These are phyloP conservation scores for Amanita exitialis DNA, from an alignment of 768 basidiomycete species.

Conservation along the genomic window DNA sequence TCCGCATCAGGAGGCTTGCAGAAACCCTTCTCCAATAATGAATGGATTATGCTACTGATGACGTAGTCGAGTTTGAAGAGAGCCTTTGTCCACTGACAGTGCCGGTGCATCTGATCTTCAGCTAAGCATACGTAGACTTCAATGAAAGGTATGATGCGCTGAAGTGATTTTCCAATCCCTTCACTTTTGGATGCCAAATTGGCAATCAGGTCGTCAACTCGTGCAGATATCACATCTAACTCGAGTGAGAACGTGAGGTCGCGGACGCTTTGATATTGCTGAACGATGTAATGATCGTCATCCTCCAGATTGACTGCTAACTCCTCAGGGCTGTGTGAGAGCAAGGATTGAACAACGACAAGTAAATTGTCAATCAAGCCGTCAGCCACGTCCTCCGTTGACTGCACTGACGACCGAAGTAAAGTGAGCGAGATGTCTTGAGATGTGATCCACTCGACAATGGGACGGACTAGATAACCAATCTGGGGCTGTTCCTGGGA, in stretches of 20 bases:
- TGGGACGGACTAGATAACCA: conserved; percentile 22
- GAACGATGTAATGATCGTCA: conserved; percentile 42
- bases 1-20: conserved; percentile 77
- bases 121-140: conserved; percentile 48
- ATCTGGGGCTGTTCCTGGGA: conserved; percentile 16
- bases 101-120: conserved; percentile 43
- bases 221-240: conserved; percentile 29
- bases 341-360: conserved; percentile 52
- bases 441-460: conserved; percentile 20
- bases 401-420: conserved; percentile 6
- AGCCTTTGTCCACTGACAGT: conserved; percentile 59
- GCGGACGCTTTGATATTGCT: conserved; percentile 32
- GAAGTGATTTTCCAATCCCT: conserved; percentile 23
- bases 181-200: conserved; percentile 25
- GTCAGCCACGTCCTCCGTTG: conserved; percentile 19
- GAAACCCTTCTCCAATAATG: conserved; percentile 80
- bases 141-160: conserved; percentile 67
- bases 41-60: conserved; percentile 61
- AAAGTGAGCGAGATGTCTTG: conserved; percentile 13
- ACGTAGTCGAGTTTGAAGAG: conserved; percentile 81
- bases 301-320: conserved; percentile 17
- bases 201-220: conserved; percentile 28
- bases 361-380: conserved; percentile 53
- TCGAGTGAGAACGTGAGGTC: conserved; percentile 40
- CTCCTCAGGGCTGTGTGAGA: conserved; percentile 25